These are phyloP conservation scores for Aureobasidium sp. DNA, from an alignment of 2,329 filamentous ascomycete genomes.

Conservation along the genomic window DNA sequence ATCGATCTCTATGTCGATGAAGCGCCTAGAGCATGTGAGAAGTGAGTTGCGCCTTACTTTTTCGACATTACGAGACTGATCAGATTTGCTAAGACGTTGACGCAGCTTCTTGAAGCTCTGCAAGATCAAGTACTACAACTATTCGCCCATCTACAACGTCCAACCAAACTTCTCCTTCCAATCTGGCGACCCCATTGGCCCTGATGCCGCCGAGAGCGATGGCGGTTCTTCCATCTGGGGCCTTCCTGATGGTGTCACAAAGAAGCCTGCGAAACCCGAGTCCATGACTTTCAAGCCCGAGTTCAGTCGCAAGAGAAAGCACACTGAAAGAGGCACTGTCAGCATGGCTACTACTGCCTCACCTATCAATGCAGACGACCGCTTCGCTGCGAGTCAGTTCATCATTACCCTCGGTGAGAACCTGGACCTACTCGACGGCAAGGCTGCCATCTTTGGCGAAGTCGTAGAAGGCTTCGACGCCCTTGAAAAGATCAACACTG, in stretches of 20 bases:
- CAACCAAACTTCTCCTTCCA: constrained; percentile 96
- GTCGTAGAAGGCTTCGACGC: constrained; percentile 95
- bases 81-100: constrained; percentile 44
- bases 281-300: constrained; percentile 61
- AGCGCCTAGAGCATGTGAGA: constrained; percentile 87
- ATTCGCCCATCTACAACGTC: constrained; percentile 81
- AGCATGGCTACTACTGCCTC: constrained; percentile 93
- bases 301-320: constrained; percentile 80
- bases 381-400: constrained; percentile 85
- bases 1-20: constrained; percentile 87
- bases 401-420: constrained; percentile 85
- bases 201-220: constrained; percentile 75
- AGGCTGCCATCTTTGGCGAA: constrained; percentile 89
- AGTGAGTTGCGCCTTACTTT: constrained; percentile 53
- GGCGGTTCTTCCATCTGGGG: constrained; percentile 94
- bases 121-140: constrained; percentile 99
- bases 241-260: constrained; percentile 56
- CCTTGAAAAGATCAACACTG: constrained; percentile 84
- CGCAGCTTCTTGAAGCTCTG: constrained; percentile 92
- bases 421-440: constrained; percentile 84
- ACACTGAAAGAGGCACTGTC: constrained; percentile 81
- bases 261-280: constrained; percentile 54
- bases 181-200: constrained; percentile 88
- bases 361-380: constrained; percentile 67
- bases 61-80: constrained; percentile 43